Evolutionary conservation across 2,329 filamentous ascomycete genomes (phyloP).

Genomic region (Colletotrichum lupini): DNA sequence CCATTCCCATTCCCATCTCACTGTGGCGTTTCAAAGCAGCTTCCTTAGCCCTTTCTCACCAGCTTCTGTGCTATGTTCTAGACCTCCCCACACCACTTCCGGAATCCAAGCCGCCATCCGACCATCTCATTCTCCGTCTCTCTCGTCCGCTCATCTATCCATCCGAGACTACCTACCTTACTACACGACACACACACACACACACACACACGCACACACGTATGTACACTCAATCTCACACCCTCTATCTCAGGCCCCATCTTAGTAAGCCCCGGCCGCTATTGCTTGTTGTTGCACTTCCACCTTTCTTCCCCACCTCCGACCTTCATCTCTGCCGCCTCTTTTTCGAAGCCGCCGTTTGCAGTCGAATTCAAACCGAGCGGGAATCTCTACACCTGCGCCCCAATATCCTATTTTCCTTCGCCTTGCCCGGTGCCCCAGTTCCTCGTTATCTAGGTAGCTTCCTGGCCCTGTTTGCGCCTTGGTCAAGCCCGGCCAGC

Average conservation of each 20-base stretch:
- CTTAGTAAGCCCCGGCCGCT: conserved; percentile 21
- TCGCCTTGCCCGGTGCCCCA: conserved; percentile 14
- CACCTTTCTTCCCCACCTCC: background rate
- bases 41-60: background rate
- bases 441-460: background rate
- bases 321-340: background rate
- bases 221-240: background rate
- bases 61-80: background rate
- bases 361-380: conserved; percentile 24
- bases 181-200: background rate
- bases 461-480: conserved; percentile 19
- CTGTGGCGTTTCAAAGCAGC: background rate
- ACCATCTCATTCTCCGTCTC: conserved; percentile 6
- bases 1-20: background rate
- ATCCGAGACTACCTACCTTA: background rate
- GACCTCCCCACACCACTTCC: conserved; percentile 28
- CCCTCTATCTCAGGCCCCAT: background rate
- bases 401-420: background rate
- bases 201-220: background rate
- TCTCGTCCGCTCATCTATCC: background rate
- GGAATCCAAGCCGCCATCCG: conserved; percentile 15
- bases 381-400: conserved; percentile 16
- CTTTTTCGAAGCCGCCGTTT: conserved; percentile 26
- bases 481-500: conserved; percentile 18
- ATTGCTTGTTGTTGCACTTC: conserved; percentile 16